Evolutionary conservation across 2,329 filamentous ascomycete genomes (phyloP).

Genomic region (Parastagonospora nodorum): DNA sequence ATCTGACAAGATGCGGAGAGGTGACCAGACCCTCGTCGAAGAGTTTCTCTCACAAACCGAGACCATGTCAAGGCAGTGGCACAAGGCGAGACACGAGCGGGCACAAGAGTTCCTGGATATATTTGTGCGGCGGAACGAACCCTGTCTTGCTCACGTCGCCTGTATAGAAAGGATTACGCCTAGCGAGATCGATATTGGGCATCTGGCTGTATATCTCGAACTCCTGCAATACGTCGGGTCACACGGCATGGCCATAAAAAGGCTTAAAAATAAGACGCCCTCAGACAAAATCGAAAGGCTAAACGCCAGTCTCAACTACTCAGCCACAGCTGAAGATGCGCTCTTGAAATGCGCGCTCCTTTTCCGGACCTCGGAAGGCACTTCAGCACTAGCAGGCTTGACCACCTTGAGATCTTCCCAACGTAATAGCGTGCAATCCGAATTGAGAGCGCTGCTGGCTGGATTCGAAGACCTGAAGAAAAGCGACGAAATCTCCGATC

Average conservation of each 20-base stretch:
- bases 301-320: constrained; percentile 53
- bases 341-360: constrained; percentile 53
- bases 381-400: constrained; percentile 20
- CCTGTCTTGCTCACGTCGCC: constrained; percentile 44
- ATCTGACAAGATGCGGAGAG: constrained; percentile 49
- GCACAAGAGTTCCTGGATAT: constrained; percentile 61
- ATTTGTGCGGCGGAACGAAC: constrained; percentile 55
- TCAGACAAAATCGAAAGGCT: constrained; percentile 49
- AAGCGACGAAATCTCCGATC: constrained; percentile 10
- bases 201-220: constrained; percentile 61
- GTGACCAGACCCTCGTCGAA: constrained; percentile 53
- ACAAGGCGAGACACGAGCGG: constrained; percentile 55
- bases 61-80: constrained; percentile 57
- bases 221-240: constrained; percentile 59
- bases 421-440: constrained; percentile 8
- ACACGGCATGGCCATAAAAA: constrained; percentile 55
- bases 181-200: constrained; percentile 52
- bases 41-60: constrained; percentile 60
- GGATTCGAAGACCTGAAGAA: constrained; percentile 22
- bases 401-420: constrained; percentile 21
- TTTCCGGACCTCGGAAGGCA: constrained; percentile 16
- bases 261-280: constrained; percentile 39
- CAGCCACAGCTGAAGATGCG: constrained; percentile 57
- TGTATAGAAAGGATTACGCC: constrained; percentile 52
- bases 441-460: constrained; percentile 17